phyloP scores from a whole-genome alignment of 192 early-diverging fungal genomes.

The Neocallimastix lanati region DNA sequence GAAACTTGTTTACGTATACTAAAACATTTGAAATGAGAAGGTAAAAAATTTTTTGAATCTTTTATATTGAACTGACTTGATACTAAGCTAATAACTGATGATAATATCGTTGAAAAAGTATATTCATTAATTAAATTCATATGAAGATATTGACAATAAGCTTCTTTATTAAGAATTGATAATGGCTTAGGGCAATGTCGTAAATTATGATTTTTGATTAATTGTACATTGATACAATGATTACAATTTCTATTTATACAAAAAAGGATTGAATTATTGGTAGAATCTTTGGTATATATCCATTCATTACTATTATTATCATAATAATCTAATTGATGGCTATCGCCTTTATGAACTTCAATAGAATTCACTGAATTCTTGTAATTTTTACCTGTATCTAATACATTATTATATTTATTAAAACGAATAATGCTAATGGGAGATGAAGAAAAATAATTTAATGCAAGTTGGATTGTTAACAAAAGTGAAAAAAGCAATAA shows the following conservation, averaged over 20 bases:
- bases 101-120: neutral
- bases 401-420: neutral
- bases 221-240: neutral
- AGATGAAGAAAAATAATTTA: neutral
- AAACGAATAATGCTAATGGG: neutral
- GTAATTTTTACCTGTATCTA: neutral
- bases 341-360: neutral
- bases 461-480: neutral
- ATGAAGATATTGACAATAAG: neutral
- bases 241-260: neutral
- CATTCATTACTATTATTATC: neutral
- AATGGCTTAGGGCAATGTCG: neutral
- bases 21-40: neutral
- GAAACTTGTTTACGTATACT: neutral
- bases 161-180: neutral
- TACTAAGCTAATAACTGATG: neutral
- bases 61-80: neutral
- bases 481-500: neutral
- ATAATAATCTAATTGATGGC: neutral
- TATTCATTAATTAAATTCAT: neutral
- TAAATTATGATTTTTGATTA: neutral
- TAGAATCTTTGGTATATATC: neutral
- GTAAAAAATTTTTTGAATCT: neutral
- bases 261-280: neutral
- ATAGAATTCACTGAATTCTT: no score